Evolutionary conservation across 1,284 basidiomycete genomes (phyloP).

Genomic region (Ceratobasidium sp.): DNA sequence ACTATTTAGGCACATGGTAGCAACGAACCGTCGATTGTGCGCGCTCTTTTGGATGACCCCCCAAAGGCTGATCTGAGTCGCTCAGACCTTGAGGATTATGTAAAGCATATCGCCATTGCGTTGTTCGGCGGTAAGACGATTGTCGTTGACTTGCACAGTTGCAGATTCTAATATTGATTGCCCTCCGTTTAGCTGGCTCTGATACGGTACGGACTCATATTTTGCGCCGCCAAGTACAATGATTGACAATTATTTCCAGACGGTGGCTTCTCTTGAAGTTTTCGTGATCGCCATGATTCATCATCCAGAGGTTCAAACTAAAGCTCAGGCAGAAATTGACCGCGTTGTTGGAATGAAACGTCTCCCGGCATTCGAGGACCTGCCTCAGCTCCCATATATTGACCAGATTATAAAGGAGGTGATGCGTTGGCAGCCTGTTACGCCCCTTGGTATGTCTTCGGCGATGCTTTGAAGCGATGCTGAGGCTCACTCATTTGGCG

Average conservation of each 20-base stretch:
- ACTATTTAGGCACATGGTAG: constrained; percentile 7
- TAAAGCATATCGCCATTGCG: constrained; percentile 40
- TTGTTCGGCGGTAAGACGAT: constrained; percentile 30
- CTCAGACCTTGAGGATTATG: constrained; percentile 33
- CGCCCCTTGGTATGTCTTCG: constrained; percentile 46
- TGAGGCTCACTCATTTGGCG: not conserved
- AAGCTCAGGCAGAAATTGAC: constrained; percentile 53
- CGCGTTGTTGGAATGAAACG: constrained; percentile 52
- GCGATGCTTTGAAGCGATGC: too few relatives aligned
- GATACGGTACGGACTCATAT: constrained; percentile 13
- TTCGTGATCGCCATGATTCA: constrained; percentile 35
- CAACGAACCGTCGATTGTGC: constrained; percentile 28
- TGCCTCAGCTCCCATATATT: constrained; percentile 50
- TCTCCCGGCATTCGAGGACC: constrained; percentile 51
- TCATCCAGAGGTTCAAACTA: constrained; percentile 48
- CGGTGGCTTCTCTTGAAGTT: constrained; percentile 25
- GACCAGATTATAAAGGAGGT: constrained; percentile 51
- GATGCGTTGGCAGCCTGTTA: constrained; percentile 52
- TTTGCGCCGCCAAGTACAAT: too few relatives aligned
- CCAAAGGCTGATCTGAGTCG: not conserved
- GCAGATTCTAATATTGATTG: not conserved
- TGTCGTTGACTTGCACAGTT: not conserved
- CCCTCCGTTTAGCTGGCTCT: constrained; percentile 17
- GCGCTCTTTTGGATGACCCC: not conserved
- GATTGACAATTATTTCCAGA: not conserved